Base-by-base conservation (phyloP, 2,329 filamentous ascomycete genomes). In the Scorias spongiosa region DNA sequence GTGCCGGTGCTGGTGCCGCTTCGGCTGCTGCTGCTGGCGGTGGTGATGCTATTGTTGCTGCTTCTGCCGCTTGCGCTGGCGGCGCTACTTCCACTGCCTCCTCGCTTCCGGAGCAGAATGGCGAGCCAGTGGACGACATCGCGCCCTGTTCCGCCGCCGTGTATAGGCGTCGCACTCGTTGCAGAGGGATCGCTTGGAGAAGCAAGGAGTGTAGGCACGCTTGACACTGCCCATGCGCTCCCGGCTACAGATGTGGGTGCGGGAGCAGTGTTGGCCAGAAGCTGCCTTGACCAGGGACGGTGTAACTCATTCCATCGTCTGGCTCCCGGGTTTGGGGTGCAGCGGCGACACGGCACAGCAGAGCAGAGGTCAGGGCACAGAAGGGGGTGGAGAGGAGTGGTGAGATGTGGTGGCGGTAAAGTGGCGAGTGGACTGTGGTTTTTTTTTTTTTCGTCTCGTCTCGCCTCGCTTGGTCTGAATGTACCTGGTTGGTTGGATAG, bases 181-280 rank as follows among this genome's bases (percentile, higher is more conserved):
- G 20, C 20, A 26, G 20, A 26, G 20, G 20, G 20, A 26, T 26
- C 7, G 4, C 4, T 26, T 26, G 20, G 20, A 26, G 20, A 26
- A 26, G 20, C 20, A 26, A 26, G 20, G 20, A 26, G 20, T 26
- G 20, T 26, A 26, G 20, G 20, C 7, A 26, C 3, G 20, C 20
- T 26, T 42, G 39, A 34, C 30, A 39, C 39, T 44, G 43, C 39
- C 17, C 41, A 39, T 34, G 42, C 42, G 43, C 43, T 39, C 41
- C 39, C 39, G 39, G 43, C 39, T 38, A 28, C 29, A 44, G 43
- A 41, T 36, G 43, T 41, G 43, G 43, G 26, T 37, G 18, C 32
- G 39, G 43, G 39, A 28, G 43, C 14, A 32, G 29, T 26, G 43
- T 38, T 44, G 43, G 26, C 43, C 42, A 39, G 43, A 44, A 28